Percentiles rank a stretch among this genome's conserved stretches.
phyloP scores from a whole-genome alignment of 208 protist genomes.

The Trypanosoma cruzi region DNA sequence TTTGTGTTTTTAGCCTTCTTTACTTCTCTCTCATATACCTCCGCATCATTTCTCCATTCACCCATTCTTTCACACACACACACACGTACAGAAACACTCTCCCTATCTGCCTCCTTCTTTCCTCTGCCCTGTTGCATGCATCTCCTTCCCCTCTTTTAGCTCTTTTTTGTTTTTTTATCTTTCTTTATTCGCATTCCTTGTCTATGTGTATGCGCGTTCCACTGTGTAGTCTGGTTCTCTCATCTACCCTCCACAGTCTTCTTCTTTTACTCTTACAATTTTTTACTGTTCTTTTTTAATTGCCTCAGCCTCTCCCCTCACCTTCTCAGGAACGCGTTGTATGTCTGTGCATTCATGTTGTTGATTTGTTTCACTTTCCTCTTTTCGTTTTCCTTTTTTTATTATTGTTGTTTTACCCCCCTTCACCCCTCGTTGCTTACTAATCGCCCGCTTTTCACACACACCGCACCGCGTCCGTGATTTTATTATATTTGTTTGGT shows the following conservation, averaged over 20 bases:
- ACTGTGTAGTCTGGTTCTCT: too few species aligned
- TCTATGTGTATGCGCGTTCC: not conserved
- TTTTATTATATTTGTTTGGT: too few species aligned
- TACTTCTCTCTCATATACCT: not conserved
- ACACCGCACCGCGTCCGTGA: not conserved
- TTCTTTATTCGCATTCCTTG: not conserved
- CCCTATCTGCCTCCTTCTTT: too few species aligned
- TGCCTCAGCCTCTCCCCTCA: too few species aligned
- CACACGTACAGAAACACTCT: not conserved
- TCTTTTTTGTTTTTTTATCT: not conserved
- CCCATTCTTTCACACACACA: not conserved
- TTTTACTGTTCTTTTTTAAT: too few species aligned
- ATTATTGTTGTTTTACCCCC: not conserved
- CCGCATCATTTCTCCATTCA: not conserved
- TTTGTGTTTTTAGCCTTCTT: not conserved
- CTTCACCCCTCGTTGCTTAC: not conserved
- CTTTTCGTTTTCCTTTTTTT: slow-evolving; percentile 8
- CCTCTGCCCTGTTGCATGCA: too few species aligned
- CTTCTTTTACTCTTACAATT: too few species aligned
- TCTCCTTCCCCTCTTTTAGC: not conserved
- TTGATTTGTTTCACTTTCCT: not conserved
- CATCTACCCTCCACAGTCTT: too few species aligned
- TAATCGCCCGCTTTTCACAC: not conserved
- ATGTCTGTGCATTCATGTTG: not conserved
- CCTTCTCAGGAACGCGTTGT: too few species aligned